Evolutionary conservation across 495 filamentous ascomycete species (phyloP).

Genomic region (Xanthoparmelia taractica): DNA sequence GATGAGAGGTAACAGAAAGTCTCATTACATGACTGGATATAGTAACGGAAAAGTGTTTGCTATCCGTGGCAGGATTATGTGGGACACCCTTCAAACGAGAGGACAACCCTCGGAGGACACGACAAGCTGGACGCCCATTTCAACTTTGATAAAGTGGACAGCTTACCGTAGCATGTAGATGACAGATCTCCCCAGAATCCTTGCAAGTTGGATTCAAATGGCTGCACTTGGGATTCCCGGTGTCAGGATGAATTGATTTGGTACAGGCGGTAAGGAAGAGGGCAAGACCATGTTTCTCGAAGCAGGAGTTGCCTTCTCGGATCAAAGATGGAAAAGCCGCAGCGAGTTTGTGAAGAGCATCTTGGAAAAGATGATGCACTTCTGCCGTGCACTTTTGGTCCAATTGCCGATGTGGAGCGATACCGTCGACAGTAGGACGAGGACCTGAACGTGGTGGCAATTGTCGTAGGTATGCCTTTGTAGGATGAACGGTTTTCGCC

Average conservation of each 20-base stretch:
- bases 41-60: not conserved
- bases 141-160: not conserved
- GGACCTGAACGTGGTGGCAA: conserved; percentile 54
- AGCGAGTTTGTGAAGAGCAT: conserved; percentile 45
- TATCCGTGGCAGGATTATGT: not conserved
- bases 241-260: conserved; percentile 27
- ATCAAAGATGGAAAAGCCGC: conserved; percentile 42
- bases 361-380: conserved; percentile 46
- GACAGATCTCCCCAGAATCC: conserved; percentile 61
- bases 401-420: conserved; percentile 72
- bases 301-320: conserved; percentile 57
- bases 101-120: not conserved
- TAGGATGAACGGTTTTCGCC: conserved; percentile 33
- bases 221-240: conserved; percentile 34
- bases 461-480: conserved; percentile 41
- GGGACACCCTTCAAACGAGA: not conserved
- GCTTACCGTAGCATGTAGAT: conserved; percentile 56
- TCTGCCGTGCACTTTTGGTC: conserved; percentile 50
- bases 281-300: conserved; percentile 71
- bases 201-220: conserved; percentile 54
- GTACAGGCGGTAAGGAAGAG: conserved; percentile 44
- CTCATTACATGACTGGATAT: not conserved
- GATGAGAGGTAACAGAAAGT: not conserved
- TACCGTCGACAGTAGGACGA: conserved; percentile 60
- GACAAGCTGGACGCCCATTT: not conserved